Evolutionary conservation across 2,329 filamentous ascomycete genomes (phyloP).

Genomic region (Penicillium sp.): DNA sequence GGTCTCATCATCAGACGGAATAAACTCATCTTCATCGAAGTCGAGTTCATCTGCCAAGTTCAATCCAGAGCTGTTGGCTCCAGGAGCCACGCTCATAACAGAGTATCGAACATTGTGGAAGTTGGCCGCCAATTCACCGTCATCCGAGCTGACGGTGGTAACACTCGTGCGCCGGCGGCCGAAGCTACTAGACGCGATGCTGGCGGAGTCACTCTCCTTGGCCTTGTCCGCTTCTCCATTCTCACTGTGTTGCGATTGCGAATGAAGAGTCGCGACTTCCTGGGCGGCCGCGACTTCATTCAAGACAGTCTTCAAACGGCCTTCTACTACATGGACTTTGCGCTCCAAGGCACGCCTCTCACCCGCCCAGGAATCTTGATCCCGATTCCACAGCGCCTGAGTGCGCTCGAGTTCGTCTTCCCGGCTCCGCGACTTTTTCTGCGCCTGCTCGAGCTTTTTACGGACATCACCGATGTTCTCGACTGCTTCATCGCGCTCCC

Average conservation of each 20-base stretch:
- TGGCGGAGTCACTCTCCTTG: slow-evolving; percentile 67
- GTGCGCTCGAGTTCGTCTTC: slow-evolving; percentile 81
- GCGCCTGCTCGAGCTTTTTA: slow-evolving; percentile 72
- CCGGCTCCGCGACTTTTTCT: slow-evolving; percentile 75
- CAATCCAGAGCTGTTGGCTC: slow-evolving; percentile 59
- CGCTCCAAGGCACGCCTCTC: slow-evolving; percentile 81
- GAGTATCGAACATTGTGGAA: slow-evolving; percentile 70
- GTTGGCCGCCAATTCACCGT: slow-evolving; percentile 50
- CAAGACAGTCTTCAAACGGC: slow-evolving; percentile 76
- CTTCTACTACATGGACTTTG: slow-evolving; percentile 87
- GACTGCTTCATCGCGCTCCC: slow-evolving; percentile 82
- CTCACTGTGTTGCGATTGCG: slow-evolving; percentile 53
- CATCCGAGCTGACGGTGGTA: slow-evolving; percentile 54
- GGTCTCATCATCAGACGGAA: slow-evolving; percentile 69
- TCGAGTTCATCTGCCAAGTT: slow-evolving; percentile 90
- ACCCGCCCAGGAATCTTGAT: slow-evolving; percentile 82
- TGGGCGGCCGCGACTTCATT: slow-evolving; percentile 69
- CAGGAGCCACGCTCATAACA: slow-evolving; percentile 60
- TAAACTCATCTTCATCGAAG: slow-evolving; percentile 71
- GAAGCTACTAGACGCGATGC: slow-evolving; percentile 70
- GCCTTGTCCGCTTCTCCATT: slow-evolving; percentile 64
- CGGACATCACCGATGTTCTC: slow-evolving; percentile 71
- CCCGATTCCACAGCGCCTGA: slow-evolving; percentile 78
- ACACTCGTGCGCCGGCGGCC: slow-evolving; percentile 61
- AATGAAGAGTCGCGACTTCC: slow-evolving; percentile 31